A percentile compares a stretch with the other conserved stretches of the same genome.
Conservation (phyloP, 2,329 filamentous ascomycete genomes). For the Xylariaceae sp. region DNA sequence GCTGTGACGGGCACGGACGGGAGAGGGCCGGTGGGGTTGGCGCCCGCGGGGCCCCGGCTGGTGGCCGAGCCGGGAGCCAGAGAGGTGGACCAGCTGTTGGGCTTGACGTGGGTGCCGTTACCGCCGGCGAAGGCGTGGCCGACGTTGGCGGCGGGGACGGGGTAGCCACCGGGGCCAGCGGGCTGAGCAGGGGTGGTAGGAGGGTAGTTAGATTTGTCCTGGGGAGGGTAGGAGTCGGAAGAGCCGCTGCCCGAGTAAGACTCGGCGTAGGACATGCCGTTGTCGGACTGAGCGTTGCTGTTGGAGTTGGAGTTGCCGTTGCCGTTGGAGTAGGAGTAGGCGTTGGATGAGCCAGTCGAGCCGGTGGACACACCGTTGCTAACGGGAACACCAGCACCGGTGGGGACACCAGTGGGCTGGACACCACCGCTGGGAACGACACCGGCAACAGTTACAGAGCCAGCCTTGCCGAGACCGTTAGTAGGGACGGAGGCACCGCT, state of each 20-base stretch:
- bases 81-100: background rate
- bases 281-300: background rate
- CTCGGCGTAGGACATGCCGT: background rate
- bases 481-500: background rate
- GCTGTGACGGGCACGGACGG: conserved; percentile 1
- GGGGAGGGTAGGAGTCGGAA: background rate
- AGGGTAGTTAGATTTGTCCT: background rate
- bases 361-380: too few relatives aligned
- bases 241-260: background rate
- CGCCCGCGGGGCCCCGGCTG: background rate
- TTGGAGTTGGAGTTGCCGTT: background rate
- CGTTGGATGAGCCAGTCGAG: background rate
- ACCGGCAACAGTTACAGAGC: background rate
- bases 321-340: background rate
- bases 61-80: background rate
- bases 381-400: background rate
- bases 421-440: background rate
- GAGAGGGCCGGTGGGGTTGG: background rate
- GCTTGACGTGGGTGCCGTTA: background rate
- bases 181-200: background rate
- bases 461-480: background rate
- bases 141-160: background rate
- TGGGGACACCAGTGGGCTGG: background rate
- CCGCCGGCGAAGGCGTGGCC: conserved; percentile 6
- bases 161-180: background rate